phyloP scores from a whole-genome alignment of 2,329 filamentous ascomycete genomes.

The Fonsecaea pugnacius region DNA sequence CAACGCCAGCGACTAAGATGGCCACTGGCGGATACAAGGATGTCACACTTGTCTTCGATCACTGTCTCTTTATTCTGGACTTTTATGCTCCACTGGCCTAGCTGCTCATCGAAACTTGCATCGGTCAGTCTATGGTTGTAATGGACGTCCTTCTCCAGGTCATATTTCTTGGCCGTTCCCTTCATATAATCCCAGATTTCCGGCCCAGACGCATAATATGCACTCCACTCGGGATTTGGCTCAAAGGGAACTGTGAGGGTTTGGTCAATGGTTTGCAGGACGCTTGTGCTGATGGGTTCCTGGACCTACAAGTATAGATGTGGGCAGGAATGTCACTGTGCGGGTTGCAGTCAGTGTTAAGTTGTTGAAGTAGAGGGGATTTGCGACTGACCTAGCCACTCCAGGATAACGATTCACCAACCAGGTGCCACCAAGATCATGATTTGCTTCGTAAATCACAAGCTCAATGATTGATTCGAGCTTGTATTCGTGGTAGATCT shows the following conservation, averaged over 20 bases:
- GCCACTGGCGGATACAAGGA: slow-evolving; percentile 44
- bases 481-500: too few species aligned
- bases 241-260: slow-evolving; percentile 41
- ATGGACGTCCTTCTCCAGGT: slow-evolving; percentile 46
- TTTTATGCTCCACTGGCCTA: slow-evolving; percentile 45
- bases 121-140: slow-evolving; percentile 44
- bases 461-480: too few species aligned
- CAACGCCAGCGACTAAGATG: slow-evolving; percentile 34
- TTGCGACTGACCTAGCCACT: too few species aligned
- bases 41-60: slow-evolving; percentile 40
- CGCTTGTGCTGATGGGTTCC: too few species aligned
- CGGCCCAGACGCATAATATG: slow-evolving; percentile 46
- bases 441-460: too few species aligned
- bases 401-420: too few species aligned
- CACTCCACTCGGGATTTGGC: slow-evolving; percentile 50
- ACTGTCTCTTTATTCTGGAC: slow-evolving; percentile 39
- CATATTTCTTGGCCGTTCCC: slow-evolving; percentile 46
- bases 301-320: too few species aligned
- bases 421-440: too few species aligned
- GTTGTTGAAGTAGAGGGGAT: too few species aligned
- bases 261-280: neutral
- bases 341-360: too few species aligned
- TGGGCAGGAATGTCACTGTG: too few species aligned
- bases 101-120: slow-evolving; percentile 46
- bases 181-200: slow-evolving; percentile 53